These are phyloP conservation scores for Cubamyces lactineus DNA, from an alignment of 768 basidiomycete species.

Conservation along the genomic window DNA sequence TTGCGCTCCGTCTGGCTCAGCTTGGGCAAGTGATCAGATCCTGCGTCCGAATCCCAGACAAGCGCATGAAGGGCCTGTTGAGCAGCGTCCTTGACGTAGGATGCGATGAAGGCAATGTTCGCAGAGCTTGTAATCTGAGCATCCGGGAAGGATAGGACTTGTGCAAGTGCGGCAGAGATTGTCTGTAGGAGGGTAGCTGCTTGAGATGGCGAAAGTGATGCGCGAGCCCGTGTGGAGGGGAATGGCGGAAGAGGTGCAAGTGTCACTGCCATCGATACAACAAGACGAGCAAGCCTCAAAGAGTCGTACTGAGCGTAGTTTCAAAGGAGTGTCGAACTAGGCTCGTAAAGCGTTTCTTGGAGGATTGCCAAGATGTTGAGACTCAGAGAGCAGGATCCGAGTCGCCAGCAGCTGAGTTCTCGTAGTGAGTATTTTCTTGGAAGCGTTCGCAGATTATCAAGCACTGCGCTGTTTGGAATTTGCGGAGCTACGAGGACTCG, in stretches of 20 bases:
- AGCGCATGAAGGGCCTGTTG: constrained; percentile 54
- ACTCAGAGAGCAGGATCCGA: too few species aligned
- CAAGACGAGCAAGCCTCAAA: too few species aligned
- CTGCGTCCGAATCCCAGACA: constrained; percentile 51
- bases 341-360: too few species aligned
- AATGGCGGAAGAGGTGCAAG: constrained; percentile 52
- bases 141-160: constrained; percentile 51
- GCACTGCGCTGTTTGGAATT: too few species aligned
- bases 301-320: too few species aligned
- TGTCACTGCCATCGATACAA: constrained; percentile 7
- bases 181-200: constrained; percentile 49
- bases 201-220: constrained; percentile 55
- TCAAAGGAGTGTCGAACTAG: too few species aligned
- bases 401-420: too few species aligned
- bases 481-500: too few species aligned
- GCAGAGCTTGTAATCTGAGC: constrained; percentile 50
- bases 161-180: constrained; percentile 51
- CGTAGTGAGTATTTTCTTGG: too few species aligned
- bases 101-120: constrained; percentile 52
- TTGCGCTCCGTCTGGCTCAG: constrained; percentile 45
- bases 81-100: constrained; percentile 62
- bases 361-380: too few species aligned
- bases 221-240: constrained; percentile 53
- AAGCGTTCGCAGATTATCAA: too few species aligned
- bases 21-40: constrained; percentile 3